These are phyloP conservation scores for Fusarium sp. DNA, from an alignment of 2,329 filamentous ascomycete genomes.

Conservation along the genomic window DNA sequence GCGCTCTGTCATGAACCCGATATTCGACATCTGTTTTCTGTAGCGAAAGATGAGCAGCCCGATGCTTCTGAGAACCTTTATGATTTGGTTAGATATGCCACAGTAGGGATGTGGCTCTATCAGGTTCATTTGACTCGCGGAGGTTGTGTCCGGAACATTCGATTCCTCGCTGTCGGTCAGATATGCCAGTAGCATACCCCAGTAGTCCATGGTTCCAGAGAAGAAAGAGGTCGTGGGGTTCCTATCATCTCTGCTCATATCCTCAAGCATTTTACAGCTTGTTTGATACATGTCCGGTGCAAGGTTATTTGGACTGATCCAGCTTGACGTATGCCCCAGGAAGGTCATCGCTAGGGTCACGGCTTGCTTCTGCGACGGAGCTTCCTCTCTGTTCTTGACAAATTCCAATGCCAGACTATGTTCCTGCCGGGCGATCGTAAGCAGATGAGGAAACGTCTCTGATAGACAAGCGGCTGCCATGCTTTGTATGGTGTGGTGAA, in stretches of 20 bases:
- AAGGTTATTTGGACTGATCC: conserved; percentile 9
- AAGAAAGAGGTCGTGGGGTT: neutral
- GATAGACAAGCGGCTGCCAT: conserved; percentile 15
- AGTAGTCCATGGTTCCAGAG: conserved; percentile 5
- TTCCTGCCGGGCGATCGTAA: neutral
- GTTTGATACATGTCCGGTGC: neutral
- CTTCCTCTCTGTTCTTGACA: neutral
- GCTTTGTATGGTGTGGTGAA: conserved; percentile 13
- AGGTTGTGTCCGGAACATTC: accelerated
- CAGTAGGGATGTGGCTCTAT: conserved; percentile 6
- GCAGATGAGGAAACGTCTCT: neutral
- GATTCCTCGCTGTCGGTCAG: neutral
- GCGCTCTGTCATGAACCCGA: conserved; percentile 3
- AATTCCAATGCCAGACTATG: neutral
- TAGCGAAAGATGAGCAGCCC: neutral
- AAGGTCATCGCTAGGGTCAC: neutral
- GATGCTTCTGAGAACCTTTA: neutral
- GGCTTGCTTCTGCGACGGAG: neutral
- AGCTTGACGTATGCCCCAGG: conserved; percentile 5
- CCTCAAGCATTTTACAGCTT: conserved; percentile 2
- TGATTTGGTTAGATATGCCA: neutral
- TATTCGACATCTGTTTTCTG: neutral
- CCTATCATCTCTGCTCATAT: neutral
- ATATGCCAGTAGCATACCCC: conserved; percentile 9
- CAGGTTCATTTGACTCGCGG: neutral